Conservation (phyloP, 2,329 filamentous ascomycete species). For the Hirsutella rhossiliensis region DNA sequence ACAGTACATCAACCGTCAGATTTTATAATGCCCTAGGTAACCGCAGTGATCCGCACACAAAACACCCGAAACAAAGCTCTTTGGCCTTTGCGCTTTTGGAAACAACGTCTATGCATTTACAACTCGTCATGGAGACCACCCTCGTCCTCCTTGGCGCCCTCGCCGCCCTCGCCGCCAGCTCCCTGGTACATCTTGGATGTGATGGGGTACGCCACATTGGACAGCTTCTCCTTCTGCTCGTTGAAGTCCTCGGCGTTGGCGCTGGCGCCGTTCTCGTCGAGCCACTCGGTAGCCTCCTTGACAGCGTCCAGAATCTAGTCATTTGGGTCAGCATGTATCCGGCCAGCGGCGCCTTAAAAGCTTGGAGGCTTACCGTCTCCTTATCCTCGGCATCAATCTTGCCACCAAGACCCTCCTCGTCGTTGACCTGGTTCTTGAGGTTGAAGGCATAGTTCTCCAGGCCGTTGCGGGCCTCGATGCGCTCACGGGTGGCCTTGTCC, state of each 20-base stretch:
- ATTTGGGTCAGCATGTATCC: slow-evolving; percentile 22
- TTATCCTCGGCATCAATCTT: slow-evolving; percentile 99
- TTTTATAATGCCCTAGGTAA: not conserved
- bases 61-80: slow-evolving; percentile 2
- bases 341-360: slow-evolving; percentile 2
- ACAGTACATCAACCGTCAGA: not conserved
- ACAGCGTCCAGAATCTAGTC: slow-evolving; percentile 73
- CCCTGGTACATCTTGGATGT: slow-evolving; percentile 89
- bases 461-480: slow-evolving; percentile 90
- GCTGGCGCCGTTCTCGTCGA: slow-evolving; percentile 83
- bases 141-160: slow-evolving; percentile 56
- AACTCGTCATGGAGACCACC: slow-evolving; percentile 68
- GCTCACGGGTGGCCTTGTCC: slow-evolving; percentile 95
- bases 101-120: slow-evolving; percentile 39
- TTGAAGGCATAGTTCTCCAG: slow-evolving; percentile 99
- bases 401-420: slow-evolving; percentile 90
- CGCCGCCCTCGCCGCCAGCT: slow-evolving; percentile 36
- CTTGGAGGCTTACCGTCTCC: slow-evolving; percentile 59
- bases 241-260: slow-evolving; percentile 91
- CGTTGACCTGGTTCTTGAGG: slow-evolving; percentile 98
- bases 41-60: not conserved
- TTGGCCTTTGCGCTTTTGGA: slow-evolving; percentile 1
- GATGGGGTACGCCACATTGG: slow-evolving; percentile 92
- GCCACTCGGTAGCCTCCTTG: slow-evolving; percentile 95
- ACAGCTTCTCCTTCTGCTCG: slow-evolving; percentile 99